Conservation (phyloP, 768 basidiomycete genomes). For the Psilocybe tampanensis region DNA sequence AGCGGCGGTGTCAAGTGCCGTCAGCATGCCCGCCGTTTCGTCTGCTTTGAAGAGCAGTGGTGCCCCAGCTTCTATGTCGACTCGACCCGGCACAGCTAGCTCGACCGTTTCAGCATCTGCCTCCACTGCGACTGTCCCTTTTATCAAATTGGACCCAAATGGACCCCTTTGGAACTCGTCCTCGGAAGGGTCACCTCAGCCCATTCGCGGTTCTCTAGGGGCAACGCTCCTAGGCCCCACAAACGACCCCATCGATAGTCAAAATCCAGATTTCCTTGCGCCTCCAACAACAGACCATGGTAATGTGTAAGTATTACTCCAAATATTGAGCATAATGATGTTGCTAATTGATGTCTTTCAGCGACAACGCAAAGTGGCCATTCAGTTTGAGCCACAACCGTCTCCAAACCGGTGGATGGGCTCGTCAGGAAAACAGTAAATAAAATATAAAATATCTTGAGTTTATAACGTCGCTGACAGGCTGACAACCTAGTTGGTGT, state of each 20-base stretch:
- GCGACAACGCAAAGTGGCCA: conserved; percentile 63
- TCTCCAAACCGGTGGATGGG: conserved; percentile 61
- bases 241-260: conserved; percentile 48
- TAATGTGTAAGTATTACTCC: conserved; percentile 31
- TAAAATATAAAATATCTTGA: no score
- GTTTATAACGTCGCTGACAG: no score
- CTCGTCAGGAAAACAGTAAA: conserved; percentile 54
- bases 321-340: not conserved
- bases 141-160: conserved; percentile 26
- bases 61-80: conserved; percentile 14
- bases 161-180: conserved; percentile 22
- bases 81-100: conserved; percentile 20
- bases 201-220: conserved; percentile 49
- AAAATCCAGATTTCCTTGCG: conserved; percentile 59
- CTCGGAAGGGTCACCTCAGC: conserved; percentile 38
- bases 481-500: conserved; percentile 36
- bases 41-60: conserved; percentile 14
- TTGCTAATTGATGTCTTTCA: not conserved
- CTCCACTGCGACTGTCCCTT: conserved; percentile 40
- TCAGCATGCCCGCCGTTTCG: conserved; percentile 14
- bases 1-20: conserved; percentile 10
- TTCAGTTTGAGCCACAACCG: conserved; percentile 63
- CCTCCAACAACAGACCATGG: conserved; percentile 67
- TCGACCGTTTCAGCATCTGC: conserved; percentile 25
- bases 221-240: conserved; percentile 56